Conservation (phyloP, 768 basidiomycete genomes). For the Glaciozyma antarctica region DNA sequence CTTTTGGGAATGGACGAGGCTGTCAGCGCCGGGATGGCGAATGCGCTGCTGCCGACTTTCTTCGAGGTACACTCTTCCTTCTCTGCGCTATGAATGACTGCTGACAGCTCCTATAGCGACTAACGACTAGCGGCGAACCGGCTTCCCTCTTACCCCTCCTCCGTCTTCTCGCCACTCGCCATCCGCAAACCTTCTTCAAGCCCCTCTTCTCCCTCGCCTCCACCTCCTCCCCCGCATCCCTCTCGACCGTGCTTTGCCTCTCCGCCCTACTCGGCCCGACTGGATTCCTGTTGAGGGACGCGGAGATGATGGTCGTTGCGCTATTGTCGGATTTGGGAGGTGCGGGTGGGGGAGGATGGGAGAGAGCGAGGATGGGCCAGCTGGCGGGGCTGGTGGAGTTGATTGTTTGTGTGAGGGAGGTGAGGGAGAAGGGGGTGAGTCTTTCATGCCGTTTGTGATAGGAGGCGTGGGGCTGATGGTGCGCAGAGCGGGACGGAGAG, state of each 20-base stretch:
- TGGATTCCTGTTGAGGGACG: neutral
- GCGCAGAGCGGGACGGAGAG: neutral
- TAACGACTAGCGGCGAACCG: neutral
- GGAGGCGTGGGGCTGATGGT: neutral
- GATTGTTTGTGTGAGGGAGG: neutral
- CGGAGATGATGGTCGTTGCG: conserved; percentile 2
- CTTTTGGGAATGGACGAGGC: neutral
- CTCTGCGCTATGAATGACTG: neutral
- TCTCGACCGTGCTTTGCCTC: neutral
- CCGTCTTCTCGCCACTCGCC: neutral
- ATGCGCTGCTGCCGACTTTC: neutral
- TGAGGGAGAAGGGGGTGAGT: neutral
- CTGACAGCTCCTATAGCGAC: neutral
- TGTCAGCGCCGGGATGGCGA: neutral
- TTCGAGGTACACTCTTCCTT: neutral
- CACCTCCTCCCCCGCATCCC: neutral
- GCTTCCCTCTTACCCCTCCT: neutral
- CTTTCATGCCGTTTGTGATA: neutral
- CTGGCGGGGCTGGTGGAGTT: neutral
- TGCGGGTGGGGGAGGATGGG: neutral
- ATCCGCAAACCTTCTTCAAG: neutral
- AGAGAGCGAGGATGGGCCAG: neutral
- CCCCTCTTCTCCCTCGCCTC: neutral
- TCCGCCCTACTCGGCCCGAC: neutral
- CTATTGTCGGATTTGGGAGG: neutral